Base-by-base conservation (phyloP, 208 protist genomes). In the Leishmania braziliensis region DNA sequence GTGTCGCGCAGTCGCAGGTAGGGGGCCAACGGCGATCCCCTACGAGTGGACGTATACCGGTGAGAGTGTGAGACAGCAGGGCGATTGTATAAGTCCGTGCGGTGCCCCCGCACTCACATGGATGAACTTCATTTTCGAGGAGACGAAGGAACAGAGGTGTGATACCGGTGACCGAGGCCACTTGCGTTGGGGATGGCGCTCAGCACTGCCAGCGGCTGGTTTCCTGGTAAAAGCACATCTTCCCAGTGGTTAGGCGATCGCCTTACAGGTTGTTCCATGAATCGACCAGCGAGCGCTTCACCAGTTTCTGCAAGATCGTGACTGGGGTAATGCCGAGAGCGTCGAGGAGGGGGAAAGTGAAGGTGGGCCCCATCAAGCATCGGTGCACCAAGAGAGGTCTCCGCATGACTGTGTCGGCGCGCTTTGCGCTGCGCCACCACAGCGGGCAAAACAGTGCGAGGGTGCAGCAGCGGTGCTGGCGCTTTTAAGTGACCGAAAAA, bases 1-100 rank as follows among this genome's bases (percentile, higher is more conserved):
- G 71, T 75, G 60, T 82, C 20, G 18, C n/a, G 58, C 26, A 53
- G 54, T 5, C 60, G 70, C 20, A 23, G n/a, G n/a, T 82, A 82
- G 36, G 48, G 71, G 50, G 3, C 48, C 43, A 33, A 50, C 43
- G 71, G 72, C 8, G 29, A 5, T 20, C 5, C 60, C 46, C 48
- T 65, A n/a, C 20, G 60, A 65, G 70, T 26, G 78, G 71, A 58
- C 70, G 48, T 68, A 46, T 16, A 86, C 72, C 26, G 79, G 36
- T 9, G 65, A 71, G 0, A 78, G 20, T 5, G 69, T 72, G 50
- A 75, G 56, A 60, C 75, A 71, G n/a, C 16, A 2, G 14, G 16
- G 12, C 14, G 81, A 51, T 50, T 50, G 46, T 60, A 46, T 56
- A 75, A 9, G 70, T 39, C 58, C 56, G 63, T 39, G 36, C 36